Base-by-base conservation (phyloP, 768 basidiomycete genomes). In the Pleurotus tuber-regium region DNA sequence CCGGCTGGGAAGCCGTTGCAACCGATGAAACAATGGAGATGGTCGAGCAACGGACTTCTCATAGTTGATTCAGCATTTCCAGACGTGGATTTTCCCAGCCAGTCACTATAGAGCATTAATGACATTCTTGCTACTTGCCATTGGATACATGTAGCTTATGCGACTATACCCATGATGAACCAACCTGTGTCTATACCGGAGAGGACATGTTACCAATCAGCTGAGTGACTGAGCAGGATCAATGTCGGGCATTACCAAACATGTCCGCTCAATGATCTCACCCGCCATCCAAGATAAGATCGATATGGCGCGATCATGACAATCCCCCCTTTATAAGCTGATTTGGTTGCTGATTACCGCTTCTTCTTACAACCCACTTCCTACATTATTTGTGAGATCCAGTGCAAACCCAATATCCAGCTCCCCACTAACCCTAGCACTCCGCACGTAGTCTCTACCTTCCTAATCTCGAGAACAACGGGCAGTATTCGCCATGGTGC, bases 1-100 rank as follows among this genome's bases (percentile, higher is more conserved):
- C 79, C 19, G 89, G 89, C 16, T 89, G 89, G 89, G 76, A 86
- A 69, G 84, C 85, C 21, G 83, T 91, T 36, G 83, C 89, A 33
- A 89, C 85, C 23, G 87, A 88, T 54, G 86, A 87, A 55, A 72
- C 67, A 11, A 72, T 89, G 38, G 90, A 92, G 71, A 87, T 88
- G 78, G 59, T 69, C 21, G 75, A 81, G 62, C 60, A 58, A 31
- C 26, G 35, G 51, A 55, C 57, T 55, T 48, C 16, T 21, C 30
- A 48, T n/a, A 44, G 25, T 35, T 11, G 31, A 33, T 61, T 54
- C 29, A 33, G n/a, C 40, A 43, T 29, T 51, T 51, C 43, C 49
- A 54, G 43, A 31, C n/a, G n/a, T n/a, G n/a, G n/a, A n/a, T n/a
- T n/a, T n/a, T n/a, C n/a, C n/a, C n/a, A n/a, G n/a, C n/a, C n/a